Conservation (phyloP, 352 stramenopile genomes). For the Aphanomyces euteiches region DNA sequence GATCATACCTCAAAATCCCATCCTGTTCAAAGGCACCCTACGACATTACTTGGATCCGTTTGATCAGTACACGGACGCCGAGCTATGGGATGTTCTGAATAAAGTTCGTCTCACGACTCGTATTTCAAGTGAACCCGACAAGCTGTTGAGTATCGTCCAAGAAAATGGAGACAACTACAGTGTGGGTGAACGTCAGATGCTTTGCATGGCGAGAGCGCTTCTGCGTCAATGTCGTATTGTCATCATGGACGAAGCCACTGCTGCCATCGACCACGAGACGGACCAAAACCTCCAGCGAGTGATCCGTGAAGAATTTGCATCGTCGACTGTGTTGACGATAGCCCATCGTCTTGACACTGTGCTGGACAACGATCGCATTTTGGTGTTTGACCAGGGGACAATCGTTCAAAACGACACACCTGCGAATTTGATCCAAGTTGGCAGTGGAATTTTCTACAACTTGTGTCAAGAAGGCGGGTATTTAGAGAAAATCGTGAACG, state of each 20-base stretch:
- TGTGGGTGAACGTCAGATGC: slow-evolving; percentile 43
- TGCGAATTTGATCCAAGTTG: slow-evolving; percentile 48
- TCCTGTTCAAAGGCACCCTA: slow-evolving; percentile 83
- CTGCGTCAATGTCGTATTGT: slow-evolving; percentile 30
- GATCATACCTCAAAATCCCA: slow-evolving; percentile 87
- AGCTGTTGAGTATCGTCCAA: slow-evolving; percentile 76
- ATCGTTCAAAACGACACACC: slow-evolving; percentile 87
- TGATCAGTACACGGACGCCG: slow-evolving; percentile 62
- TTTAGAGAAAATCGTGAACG: neutral
- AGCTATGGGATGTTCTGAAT: slow-evolving; percentile 85
- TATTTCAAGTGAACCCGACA: slow-evolving; percentile 49
- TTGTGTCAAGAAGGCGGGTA: slow-evolving; percentile 35
- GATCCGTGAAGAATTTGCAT: slow-evolving; percentile 59
- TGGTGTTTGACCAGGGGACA: slow-evolving; percentile 81
- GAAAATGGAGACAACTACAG: slow-evolving; percentile 85
- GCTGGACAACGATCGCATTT: slow-evolving; percentile 84
- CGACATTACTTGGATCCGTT: slow-evolving; percentile 48
- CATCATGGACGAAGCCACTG: slow-evolving; percentile 52
- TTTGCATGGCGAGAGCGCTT: neutral
- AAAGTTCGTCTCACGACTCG: slow-evolving; percentile 39
- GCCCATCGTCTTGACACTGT: slow-evolving; percentile 91
- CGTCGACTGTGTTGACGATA: slow-evolving; percentile 88
- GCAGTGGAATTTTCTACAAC: slow-evolving; percentile 36
- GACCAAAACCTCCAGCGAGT: slow-evolving; percentile 36
- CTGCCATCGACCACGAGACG: slow-evolving; percentile 58